Conservation (phyloP, 345 rosid species). For the Populus simonii region DNA sequence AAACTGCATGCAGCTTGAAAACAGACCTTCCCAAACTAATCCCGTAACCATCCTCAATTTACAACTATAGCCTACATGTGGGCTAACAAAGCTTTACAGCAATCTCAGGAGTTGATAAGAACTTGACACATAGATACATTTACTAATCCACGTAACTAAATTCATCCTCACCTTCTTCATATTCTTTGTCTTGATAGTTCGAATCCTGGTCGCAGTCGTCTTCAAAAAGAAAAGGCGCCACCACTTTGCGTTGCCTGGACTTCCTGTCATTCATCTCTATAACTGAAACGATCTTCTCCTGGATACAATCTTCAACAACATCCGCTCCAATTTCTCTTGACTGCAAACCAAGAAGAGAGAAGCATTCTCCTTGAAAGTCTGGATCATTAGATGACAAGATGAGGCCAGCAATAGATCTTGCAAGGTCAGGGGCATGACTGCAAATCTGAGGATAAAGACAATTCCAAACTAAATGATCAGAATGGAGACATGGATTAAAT, state of each 20-base stretch:
- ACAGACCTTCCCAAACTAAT: too few species aligned
- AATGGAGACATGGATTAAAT: background rate
- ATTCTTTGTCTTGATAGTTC: conserved; percentile 40
- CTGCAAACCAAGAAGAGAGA: conserved; percentile 66
- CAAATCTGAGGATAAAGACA: conserved; percentile 46
- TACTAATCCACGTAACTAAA: conserved; percentile 10
- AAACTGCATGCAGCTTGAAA: too few species aligned
- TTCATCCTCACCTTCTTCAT: conserved; percentile 27
- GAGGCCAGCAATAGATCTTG: conserved; percentile 75
- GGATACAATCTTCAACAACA: conserved; percentile 54
- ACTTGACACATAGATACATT: background rate
- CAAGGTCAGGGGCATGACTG: conserved; percentile 83
- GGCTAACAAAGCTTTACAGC: background rate
- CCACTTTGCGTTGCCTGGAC: conserved; percentile 51
- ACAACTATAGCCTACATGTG: background rate
- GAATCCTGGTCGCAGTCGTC: conserved; percentile 36
- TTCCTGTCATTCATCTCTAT: conserved; percentile 64
- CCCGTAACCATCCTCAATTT: too few species aligned
- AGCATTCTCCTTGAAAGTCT: conserved; percentile 72
- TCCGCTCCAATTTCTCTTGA: conserved; percentile 31
- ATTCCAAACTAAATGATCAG: background rate
- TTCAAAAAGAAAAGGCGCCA: conserved; percentile 54
- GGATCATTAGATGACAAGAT: conserved; percentile 62
- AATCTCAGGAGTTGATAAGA: background rate
- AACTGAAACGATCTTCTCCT: conserved; percentile 61